Base-by-base conservation (phyloP, 768 basidiomycete genomes). In the Clavaria fumosa region DNA sequence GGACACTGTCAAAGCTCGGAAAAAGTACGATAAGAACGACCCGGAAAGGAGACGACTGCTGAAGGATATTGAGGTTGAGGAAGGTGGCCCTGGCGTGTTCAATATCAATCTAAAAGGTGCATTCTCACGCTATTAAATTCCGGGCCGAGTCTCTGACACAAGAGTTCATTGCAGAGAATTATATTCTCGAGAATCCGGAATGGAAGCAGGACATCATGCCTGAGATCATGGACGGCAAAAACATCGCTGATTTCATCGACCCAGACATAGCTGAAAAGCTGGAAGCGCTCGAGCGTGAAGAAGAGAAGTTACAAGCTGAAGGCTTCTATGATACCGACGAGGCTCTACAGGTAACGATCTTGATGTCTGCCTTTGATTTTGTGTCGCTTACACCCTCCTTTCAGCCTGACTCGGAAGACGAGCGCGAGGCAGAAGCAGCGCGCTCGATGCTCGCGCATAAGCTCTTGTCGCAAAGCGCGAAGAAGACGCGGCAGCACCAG, bases 181-280 rank as follows among this genome's bases (percentile, higher is more conserved):
- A 95, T 60, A 40, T 95, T 19, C 75, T 99, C 41, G 67, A 75
- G 17, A 77, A 95, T 53, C 75, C 82, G 24, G 79, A 84, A 31
- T 99, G 95, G 95, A 99, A 95, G 64, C 66, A 75, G 62, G 95
- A 99, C 52, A 67, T 74, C 46, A 81, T 97, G n/a, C 95, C 95
- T n/a, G 95, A 99, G 56, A 85, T 99, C 51, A 77, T 88, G 78
- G 77, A 96, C 47, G 95, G 95, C 61, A 96, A 96, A 72, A 99
- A 99, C 62, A 62, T 97, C 37, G 93, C 91, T 17, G 95, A 99
- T 65, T 99, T 99, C 44, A 84, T 97, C 56, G 93, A 97, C 57
- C 82, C 89, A 15, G 95, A 99, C 51, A 97, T 99, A 43, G 78
- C 75, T 14, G 91, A 91, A 59, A 93, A 90, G 60, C 77, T 99